phyloP scores from a whole-genome alignment of 805 yeast species.

The Zygosaccharomyces bailii region DNA sequence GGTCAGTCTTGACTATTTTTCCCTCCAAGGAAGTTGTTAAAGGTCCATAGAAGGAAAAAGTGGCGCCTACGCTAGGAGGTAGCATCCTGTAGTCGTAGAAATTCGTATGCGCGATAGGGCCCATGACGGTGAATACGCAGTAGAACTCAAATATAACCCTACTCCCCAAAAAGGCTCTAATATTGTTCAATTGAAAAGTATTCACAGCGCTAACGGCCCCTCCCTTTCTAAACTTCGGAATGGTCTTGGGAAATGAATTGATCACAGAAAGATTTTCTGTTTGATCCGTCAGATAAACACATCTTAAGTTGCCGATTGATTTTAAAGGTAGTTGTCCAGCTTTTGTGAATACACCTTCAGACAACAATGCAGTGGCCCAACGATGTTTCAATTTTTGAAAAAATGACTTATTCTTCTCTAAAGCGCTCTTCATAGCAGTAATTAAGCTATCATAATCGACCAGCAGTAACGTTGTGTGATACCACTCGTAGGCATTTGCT shows the following conservation, averaged over 20 bases:
- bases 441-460: conserved; percentile 13
- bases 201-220: conserved; percentile 19
- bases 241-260: conserved; percentile 16
- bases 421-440: conserved; percentile 9
- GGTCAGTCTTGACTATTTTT: conserved; percentile 43
- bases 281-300: conserved; percentile 41
- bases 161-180: conserved; percentile 46
- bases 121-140: conserved; percentile 42
- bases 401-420: conserved; percentile 2
- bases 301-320: conserved; percentile 35
- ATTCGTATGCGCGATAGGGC: conserved; percentile 59
- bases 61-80: conserved; percentile 27
- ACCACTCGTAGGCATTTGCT: conserved; percentile 17
- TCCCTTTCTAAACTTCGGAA: conserved; percentile 17
- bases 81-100: conserved; percentile 58
- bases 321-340: conserved; percentile 29
- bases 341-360: conserved; percentile 48
- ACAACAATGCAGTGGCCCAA: conserved; percentile 42
- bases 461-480: conserved; percentile 25
- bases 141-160: conserved; percentile 51
- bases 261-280: conserved; percentile 19
- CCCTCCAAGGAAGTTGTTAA: conserved; percentile 58
- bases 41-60: conserved; percentile 49
- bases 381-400: conserved; percentile 30
- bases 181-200: conserved; percentile 36